Conservation (phyloP, 1,284 basidiomycete genomes). For the Rhodotorula sp. region DNA sequence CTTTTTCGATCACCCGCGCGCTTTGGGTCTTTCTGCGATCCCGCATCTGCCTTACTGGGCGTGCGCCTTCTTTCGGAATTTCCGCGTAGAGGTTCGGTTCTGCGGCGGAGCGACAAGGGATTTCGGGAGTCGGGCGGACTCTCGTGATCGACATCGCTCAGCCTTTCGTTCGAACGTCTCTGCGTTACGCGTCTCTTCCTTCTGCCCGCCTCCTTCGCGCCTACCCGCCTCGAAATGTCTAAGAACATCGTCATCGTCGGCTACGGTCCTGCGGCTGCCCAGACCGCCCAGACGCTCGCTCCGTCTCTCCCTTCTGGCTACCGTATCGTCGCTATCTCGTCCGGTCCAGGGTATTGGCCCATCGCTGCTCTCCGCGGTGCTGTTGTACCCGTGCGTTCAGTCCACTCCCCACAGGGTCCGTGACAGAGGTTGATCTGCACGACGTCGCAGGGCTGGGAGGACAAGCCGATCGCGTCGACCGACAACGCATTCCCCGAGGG, state of each 20-base stretch:
- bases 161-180: too few species aligned
- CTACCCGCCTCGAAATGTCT: neutral
- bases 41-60: too few species aligned
- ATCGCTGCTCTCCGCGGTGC: conserved; percentile 4
- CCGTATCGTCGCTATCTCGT: conserved; percentile 27
- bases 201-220: too few species aligned
- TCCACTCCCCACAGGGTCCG: neutral
- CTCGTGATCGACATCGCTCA: too few species aligned
- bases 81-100: too few species aligned
- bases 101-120: too few species aligned
- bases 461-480: conserved; percentile 42
- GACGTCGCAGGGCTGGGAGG: conserved; percentile 17
- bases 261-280: conserved; percentile 16
- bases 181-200: too few species aligned
- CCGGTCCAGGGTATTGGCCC: conserved; percentile 13
- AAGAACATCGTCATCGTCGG: conserved; percentile 38
- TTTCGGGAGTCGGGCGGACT: too few species aligned
- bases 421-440: neutral
- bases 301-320: conserved; percentile 6
- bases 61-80: too few species aligned
- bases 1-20: too few species aligned
- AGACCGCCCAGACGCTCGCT: conserved; percentile 14
- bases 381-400: conserved; percentile 13
- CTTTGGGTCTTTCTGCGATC: too few species aligned
- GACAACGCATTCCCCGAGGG: conserved; percentile 48